These are phyloP conservation scores for Pachyrhizus erosus DNA, from an alignment of 306 rosid genomes.

Conservation along the genomic window DNA sequence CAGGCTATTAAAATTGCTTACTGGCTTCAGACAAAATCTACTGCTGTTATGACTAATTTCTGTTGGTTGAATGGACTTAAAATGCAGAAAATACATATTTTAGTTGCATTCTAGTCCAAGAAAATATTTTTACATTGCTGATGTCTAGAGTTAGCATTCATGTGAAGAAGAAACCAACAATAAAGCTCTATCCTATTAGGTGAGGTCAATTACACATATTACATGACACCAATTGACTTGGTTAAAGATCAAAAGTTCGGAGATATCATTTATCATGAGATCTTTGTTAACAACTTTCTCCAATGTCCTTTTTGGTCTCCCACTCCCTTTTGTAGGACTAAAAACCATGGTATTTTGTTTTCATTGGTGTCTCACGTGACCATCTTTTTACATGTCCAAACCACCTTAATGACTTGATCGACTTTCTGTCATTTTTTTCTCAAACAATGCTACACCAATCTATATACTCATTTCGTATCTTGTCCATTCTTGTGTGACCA, in stretches of 20 bases:
- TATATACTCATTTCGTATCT: not conserved
- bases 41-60: not conserved
- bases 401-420: not conserved
- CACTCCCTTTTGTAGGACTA: not conserved
- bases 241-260: no score
- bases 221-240: no score
- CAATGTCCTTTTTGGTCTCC: not conserved
- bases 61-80: constrained; percentile 17
- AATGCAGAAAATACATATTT: not conserved
- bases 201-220: not conserved
- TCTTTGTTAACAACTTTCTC: not conserved
- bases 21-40: not conserved
- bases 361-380: not conserved
- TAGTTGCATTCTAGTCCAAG: not conserved
- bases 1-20: constrained; percentile 13
- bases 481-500: not conserved
- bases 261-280: no score
- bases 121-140: constrained; percentile 14
- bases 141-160: constrained; percentile 22
- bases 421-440: not conserved
- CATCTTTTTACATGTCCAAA: not conserved
- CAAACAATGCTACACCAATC: not conserved
- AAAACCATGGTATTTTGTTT: not conserved
- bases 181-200: not conserved
- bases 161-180: not conserved